Conservation (phyloP, 2,329 filamentous ascomycete genomes). For the Diplodia corticola region DNA sequence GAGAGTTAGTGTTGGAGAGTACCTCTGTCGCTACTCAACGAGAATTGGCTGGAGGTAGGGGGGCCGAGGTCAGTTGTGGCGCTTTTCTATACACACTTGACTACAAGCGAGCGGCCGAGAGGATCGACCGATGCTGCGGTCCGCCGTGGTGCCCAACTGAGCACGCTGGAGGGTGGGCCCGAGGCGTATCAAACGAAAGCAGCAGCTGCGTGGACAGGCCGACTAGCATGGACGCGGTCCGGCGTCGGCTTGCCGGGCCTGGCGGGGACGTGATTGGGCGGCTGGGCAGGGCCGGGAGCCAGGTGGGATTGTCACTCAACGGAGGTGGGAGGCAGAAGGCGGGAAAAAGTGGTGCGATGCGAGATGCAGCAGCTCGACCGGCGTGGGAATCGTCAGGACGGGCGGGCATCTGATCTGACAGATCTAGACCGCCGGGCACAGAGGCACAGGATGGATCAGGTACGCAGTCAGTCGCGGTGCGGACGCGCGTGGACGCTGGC, state of each 20-base stretch:
- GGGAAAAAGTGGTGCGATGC: not conserved
- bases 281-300: not conserved
- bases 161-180: not conserved
- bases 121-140: not conserved
- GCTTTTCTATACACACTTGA: not conserved
- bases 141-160: not conserved
- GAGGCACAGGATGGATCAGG: constrained; percentile 3
- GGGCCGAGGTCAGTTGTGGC: not conserved
- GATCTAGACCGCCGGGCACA: not conserved
- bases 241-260: not conserved
- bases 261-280: not conserved
- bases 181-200: not conserved
- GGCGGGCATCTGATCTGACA: constrained; percentile 3
- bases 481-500: not conserved
- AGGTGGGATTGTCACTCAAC: not conserved
- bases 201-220: not conserved
- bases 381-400: not conserved
- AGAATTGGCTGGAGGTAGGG: not conserved
- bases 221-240: not conserved
- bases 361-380: not conserved
- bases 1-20: not conserved
- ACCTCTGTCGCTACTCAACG: not conserved
- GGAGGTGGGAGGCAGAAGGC: not conserved
- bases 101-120: not conserved
- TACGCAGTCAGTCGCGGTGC: constrained; percentile 1